A percentile compares a stretch with the other conserved stretches of the same genome.
These are phyloP conservation scores for Tetrahymena borealis DNA, from an alignment of 73 alveolate species.

Conservation along the genomic window DNA sequence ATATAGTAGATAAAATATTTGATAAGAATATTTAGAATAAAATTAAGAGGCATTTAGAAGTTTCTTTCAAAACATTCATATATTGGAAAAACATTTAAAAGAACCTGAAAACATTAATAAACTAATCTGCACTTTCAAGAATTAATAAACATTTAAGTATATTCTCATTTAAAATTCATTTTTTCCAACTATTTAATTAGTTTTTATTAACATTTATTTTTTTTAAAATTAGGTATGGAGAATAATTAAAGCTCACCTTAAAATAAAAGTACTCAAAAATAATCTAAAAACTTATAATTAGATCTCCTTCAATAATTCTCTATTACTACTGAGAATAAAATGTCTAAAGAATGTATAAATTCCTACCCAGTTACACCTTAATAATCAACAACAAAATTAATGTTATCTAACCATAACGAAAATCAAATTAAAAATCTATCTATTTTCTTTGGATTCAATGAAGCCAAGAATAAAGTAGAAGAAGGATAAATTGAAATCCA, in stretches of 20 bases:
- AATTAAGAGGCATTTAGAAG: neutral
- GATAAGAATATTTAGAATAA: neutral
- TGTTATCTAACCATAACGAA: too few species aligned
- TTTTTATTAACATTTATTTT: neutral
- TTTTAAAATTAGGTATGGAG: neutral
- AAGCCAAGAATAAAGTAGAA: too few species aligned
- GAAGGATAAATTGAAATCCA: too few species aligned
- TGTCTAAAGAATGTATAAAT: too few species aligned
- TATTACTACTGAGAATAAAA: too few species aligned
- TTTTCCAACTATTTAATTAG: too few species aligned
- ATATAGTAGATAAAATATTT: neutral
- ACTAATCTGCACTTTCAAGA: neutral
- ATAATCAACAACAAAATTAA: too few species aligned
- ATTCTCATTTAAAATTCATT: neutral
- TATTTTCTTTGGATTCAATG: too few species aligned
- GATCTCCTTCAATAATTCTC: too few species aligned
- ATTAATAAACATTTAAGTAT: neutral
- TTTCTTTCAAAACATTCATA: neutral
- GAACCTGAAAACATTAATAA: neutral
- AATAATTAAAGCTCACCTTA: neutral
- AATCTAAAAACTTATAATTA: too few species aligned
- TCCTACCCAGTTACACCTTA: too few species aligned
- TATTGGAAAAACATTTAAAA: neutral
- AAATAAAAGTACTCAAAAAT: neutral
- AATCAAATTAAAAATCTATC: too few species aligned